phyloP scores from a whole-genome alignment of 2,329 filamentous ascomycete genomes.

The Sordariomycetes sp. region DNA sequence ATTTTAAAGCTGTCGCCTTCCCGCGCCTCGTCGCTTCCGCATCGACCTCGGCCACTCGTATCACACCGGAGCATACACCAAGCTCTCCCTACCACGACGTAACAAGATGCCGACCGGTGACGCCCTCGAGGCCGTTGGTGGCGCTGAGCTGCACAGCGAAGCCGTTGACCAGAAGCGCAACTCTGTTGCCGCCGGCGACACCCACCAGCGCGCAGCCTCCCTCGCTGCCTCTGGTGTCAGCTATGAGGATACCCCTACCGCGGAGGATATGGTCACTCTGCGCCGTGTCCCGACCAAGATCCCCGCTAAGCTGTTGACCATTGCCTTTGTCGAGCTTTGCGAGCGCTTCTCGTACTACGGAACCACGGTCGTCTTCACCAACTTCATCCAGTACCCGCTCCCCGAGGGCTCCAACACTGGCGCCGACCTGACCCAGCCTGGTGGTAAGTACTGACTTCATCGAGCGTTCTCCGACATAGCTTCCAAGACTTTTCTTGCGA shows the following conservation, averaged over 20 bases:
- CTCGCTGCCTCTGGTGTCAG: conserved; percentile 1
- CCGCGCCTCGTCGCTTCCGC: too few species aligned
- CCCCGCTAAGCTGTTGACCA: conserved; percentile 49
- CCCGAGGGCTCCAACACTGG: conserved; percentile 47
- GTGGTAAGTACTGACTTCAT: too few species aligned
- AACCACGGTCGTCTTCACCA: conserved; percentile 52
- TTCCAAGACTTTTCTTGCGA: too few species aligned
- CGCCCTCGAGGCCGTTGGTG: conserved; percentile 20
- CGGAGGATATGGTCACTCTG: conserved; percentile 36
- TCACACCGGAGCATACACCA: too few species aligned
- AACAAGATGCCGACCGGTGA: conserved; percentile 16
- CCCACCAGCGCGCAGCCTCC: conserved; percentile 3
- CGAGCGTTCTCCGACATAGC: too few species aligned
- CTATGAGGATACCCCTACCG: conserved; percentile 8
- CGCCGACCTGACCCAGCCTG: conserved; percentile 31
- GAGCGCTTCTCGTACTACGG: conserved; percentile 70
- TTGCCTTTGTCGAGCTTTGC: conserved; percentile 60
- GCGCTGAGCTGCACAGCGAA: conserved; percentile 16
- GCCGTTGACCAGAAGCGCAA: conserved; percentile 19
- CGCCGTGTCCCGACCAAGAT: conserved; percentile 48
- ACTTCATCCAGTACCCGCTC: conserved; percentile 53
- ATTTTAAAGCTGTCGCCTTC: too few species aligned
- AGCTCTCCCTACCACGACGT: too few species aligned
- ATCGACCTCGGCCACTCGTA: too few species aligned
- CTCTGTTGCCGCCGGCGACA: conserved; percentile 9